These are phyloP conservation scores for Raddia guianensis DNA, from an alignment of 176 grass and related monocot species.

Conservation along the genomic window DNA sequence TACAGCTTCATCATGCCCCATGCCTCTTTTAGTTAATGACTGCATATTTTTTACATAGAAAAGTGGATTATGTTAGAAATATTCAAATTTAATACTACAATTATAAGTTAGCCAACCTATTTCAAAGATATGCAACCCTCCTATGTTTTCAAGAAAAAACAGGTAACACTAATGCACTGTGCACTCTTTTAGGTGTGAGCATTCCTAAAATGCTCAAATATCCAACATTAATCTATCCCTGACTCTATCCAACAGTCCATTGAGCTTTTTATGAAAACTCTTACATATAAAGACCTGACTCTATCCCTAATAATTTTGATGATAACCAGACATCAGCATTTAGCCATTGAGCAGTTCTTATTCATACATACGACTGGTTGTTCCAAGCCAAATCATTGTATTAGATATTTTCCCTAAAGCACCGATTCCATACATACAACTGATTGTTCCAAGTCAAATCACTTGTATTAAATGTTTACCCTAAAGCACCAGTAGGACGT, in stretches of 20 bases:
- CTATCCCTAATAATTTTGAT: not conserved
- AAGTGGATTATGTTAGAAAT: slow-evolving; percentile 18
- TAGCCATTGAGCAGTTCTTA: not conserved
- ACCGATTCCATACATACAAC: not conserved
- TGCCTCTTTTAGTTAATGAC: slow-evolving; percentile 31
- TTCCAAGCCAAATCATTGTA: not conserved
- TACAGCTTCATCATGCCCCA: slow-evolving; percentile 70
- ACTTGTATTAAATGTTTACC: not conserved
- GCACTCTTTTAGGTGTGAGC: not conserved
- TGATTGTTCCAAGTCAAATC: not conserved
- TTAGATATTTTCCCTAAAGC: not conserved
- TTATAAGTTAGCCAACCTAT: not conserved
- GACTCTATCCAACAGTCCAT: no score
- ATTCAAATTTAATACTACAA: slow-evolving; percentile 8
- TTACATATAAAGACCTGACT: no score
- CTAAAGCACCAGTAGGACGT: not conserved
- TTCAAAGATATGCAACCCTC: not conserved
- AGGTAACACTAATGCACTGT: not conserved
- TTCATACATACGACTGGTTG: not conserved
- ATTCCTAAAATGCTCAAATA: not conserved
- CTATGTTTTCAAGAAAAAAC: not conserved
- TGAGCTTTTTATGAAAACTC: not conserved
- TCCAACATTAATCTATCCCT: slow-evolving; percentile 11
- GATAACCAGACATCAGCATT: not conserved
- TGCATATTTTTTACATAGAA: slow-evolving; percentile 33